Evolutionary conservation across 2,329 filamentous ascomycete species (phyloP), one percentile per base, ranked within the genome.

Genomic region (Penicillium italicum): DNA sequence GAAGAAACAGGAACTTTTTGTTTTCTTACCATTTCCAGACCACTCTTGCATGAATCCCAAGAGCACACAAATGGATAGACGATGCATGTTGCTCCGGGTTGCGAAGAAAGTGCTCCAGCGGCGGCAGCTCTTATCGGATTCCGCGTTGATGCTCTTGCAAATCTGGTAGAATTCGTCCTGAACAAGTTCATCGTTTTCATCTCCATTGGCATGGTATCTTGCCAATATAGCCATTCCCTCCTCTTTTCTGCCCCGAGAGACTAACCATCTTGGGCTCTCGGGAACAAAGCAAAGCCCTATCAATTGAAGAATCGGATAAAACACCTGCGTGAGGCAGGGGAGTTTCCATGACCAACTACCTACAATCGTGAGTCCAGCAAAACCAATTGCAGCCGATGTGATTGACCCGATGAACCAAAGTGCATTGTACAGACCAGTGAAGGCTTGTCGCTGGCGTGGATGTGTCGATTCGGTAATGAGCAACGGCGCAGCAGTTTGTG

Each of bases 221-320:
- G 80, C 77, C 55, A 89, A 77, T 5, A 82, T 79, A 6, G 76
- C 71, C n/a, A 81, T 72, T 0, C 82, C 83, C 59, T 85, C 77
- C 22, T 85, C 82, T 12, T 80, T 76, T 8, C 81, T 79, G 56
- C 83, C 80, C 53, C 83, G 80, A 41, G 81, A 79, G 51, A 84
- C 82, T 22, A 86, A 74, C 83, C 83, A 87, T 54, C 85, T 72
- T 2, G 85, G 85, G 3, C 81, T 85, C 63, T 87, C 85, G 0
- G 85, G 85, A 1, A 86, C 72, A 60, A 85, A 77, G 53, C 78
- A 83, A 4, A 79, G 74, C 22, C 77, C 71, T 30, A 76, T 34
- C 42, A 81, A 72, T 45, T 85, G 80, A 7, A 85, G 64, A 4
- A 67, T 60, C 22, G 73, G 75, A 40, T 77, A 73, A 1, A 76